These are phyloP conservation scores for Austroboletus festivus DNA, from an alignment of 768 basidiomycete species.

Conservation along the genomic window DNA sequence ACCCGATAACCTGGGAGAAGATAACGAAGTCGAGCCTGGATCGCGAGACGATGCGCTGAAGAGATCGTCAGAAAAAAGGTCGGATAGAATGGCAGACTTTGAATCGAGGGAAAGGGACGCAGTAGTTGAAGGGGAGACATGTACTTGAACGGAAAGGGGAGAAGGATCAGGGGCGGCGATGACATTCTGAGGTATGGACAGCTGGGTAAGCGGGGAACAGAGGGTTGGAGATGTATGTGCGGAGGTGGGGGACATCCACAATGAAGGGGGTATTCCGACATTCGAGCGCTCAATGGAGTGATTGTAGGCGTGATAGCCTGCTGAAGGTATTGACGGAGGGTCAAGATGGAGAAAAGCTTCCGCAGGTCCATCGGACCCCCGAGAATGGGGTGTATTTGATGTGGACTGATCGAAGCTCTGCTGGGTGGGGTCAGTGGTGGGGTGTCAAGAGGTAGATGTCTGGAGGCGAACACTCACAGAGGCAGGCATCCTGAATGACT, in stretches of 20 bases:
- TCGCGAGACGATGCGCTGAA: constrained; percentile 38
- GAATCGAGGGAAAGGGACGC: constrained; percentile 47
- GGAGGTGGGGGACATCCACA: constrained; percentile 80
- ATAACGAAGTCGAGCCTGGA: constrained; percentile 49
- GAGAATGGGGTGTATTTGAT: constrained; percentile 12
- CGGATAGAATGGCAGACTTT: constrained; percentile 62
- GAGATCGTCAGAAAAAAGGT: constrained; percentile 69
- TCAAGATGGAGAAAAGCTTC: constrained; percentile 15
- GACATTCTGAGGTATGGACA: constrained; percentile 36
- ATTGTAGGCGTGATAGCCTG: constrained; percentile 25
- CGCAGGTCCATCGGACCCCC: constrained; percentile 10
- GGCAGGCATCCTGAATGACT: constrained; percentile 13
- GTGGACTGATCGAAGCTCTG: constrained; percentile 21
- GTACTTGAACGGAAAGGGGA: constrained; percentile 34
- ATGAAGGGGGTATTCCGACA: constrained; percentile 63
- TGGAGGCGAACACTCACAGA: constrained; percentile 10
- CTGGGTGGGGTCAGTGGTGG: constrained; percentile 2
- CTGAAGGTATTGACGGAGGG: constrained; percentile 18
- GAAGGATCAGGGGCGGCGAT: constrained; percentile 30
- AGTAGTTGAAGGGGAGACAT: constrained; percentile 41
- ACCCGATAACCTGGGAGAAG: constrained; percentile 64
- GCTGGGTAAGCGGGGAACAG: constrained; percentile 38
- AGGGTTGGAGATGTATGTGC: constrained; percentile 43
- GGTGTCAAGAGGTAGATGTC: not conserved
- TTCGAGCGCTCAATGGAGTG: constrained; percentile 48